Conservation (phyloP, 2,329 filamentous ascomycete genomes). For the Verticillium tricorpus region DNA sequence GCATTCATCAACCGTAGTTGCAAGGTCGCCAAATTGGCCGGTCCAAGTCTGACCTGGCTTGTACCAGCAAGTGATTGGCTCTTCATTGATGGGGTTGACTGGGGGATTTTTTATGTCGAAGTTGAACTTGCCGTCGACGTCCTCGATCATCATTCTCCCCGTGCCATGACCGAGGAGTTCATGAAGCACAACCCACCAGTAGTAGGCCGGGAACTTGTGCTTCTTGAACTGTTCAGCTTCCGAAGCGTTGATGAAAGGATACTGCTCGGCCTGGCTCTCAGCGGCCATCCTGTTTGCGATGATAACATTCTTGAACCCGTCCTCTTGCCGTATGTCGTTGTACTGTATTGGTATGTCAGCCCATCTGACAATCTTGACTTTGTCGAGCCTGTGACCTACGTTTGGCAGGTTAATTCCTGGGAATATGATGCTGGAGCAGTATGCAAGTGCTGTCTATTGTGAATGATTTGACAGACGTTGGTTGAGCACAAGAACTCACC, state of each 20-base stretch:
- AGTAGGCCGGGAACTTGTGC: constrained; percentile 62
- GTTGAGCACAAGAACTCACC: no score
- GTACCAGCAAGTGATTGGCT: no score
- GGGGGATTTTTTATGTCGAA: constrained; percentile 47
- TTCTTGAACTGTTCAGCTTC: constrained; percentile 59
- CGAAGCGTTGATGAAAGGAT: constrained; percentile 54
- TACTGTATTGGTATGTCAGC: constrained; percentile 27
- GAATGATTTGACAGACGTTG: no score
- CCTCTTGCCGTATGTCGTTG: constrained; percentile 52
- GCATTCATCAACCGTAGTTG: constrained; percentile 57
- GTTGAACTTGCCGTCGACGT: constrained; percentile 48
- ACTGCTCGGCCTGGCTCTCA: constrained; percentile 37
- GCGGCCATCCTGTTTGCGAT: constrained; percentile 53
- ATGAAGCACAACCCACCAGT: constrained; percentile 69
- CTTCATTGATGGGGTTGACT: no score
- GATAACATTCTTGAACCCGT: constrained; percentile 63
- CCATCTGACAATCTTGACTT: no score
- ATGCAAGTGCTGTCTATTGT: no score
- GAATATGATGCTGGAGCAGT: no score
- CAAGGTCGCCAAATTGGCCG: constrained; percentile 53
- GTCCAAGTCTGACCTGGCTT: constrained; percentile 59
- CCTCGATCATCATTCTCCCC: constrained; percentile 56
- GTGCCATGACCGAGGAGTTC: constrained; percentile 63
- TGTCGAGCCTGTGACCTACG: no score
- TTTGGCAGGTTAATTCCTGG: no score